Evolutionary conservation across 163 green algal genomes (phyloP), one percentile per base, ranked within the genome.

Genomic region (Coccomyxa subellipsoidea): DNA sequence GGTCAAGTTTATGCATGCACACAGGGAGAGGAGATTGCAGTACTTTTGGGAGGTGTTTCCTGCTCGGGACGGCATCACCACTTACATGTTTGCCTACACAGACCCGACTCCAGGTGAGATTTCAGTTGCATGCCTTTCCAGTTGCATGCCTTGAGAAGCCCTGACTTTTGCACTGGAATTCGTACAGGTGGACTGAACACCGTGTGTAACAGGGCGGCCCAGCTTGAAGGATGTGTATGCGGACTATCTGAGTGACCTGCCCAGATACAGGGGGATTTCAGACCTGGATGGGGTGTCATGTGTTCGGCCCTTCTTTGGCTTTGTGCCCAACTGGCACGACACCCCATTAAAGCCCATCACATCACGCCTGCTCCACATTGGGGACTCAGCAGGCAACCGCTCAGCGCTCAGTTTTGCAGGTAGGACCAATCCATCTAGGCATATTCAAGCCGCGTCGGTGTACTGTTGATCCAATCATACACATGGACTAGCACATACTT

Each of bases 51-150:
- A 85, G 40, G 72, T 69, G 9, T 85, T 85, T 31, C 82, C 82
- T 71, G 82, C 82, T 37, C 29, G n/a, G n/a, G 82, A 85, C 38
- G 82, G 82, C 38, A 70, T 82, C 27, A 85, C 82, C 25, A 82
- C 82, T 27, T 85, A 85, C 82, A 85, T 85, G 82, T 85, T 85
- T 69, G 47, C 40, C 25, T 85, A 82, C 39, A 69, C 69, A 29
- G 82, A 85, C 54, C 69, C 82, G 4, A 38, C 77, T 6, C 77
- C 77, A 85, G 81, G 81, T 79, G 32, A 31, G 36, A n/a, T n/a
- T n/a, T n/a, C n/a, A n/a, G n/a, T n/a, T n/a, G n/a, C n/a, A n/a
- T n/a, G n/a, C n/a, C n/a, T n/a, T n/a, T n/a, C n/a, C n/a, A n/a
- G n/a, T n/a, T n/a, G n/a, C n/a, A n/a, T n/a, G n/a, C n/a, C n/a